A percentile compares a stretch with the other conserved stretches of the same genome.
These are phyloP conservation scores for Datura wrightii DNA, from an alignment of 257 asterid genomes.

Conservation along the genomic window DNA sequence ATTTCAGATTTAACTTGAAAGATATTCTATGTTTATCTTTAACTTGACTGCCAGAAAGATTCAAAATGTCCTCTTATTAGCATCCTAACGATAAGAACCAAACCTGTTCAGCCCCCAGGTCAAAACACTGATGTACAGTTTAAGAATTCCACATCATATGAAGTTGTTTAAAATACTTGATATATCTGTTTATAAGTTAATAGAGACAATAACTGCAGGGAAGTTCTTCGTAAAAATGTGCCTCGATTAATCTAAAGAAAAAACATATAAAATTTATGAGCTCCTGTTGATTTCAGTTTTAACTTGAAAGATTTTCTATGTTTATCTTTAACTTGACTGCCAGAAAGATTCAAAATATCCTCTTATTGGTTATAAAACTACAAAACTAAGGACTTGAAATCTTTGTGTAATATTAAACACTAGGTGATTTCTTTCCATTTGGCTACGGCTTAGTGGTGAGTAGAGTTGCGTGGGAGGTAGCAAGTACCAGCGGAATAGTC, in stretches of 20 bases:
- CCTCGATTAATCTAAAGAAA: background rate
- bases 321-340: background rate
- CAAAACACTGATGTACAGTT: slow-evolving; percentile 16
- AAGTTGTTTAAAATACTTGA: background rate
- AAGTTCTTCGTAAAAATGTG: background rate
- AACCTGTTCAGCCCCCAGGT: background rate
- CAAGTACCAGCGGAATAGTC: too few species aligned
- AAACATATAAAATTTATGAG: background rate
- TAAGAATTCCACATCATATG: slow-evolving; percentile 23
- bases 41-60: slow-evolving; percentile 5
- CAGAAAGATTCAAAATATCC: background rate
- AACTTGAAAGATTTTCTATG: background rate
- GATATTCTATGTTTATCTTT: background rate
- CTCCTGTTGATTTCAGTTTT: background rate
- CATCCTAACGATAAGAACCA: background rate
- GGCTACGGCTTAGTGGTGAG: background rate
- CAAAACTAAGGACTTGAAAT: background rate
- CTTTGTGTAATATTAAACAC: background rate
- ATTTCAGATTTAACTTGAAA: background rate
- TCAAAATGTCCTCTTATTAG: background rate
- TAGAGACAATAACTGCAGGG: background rate
- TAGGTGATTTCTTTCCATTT: background rate
- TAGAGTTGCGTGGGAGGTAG: background rate
- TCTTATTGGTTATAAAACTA: background rate
- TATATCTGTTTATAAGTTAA: background rate